Conservation (phyloP, 208 protist species). For the Acanthamoeba triangularis region DNA sequence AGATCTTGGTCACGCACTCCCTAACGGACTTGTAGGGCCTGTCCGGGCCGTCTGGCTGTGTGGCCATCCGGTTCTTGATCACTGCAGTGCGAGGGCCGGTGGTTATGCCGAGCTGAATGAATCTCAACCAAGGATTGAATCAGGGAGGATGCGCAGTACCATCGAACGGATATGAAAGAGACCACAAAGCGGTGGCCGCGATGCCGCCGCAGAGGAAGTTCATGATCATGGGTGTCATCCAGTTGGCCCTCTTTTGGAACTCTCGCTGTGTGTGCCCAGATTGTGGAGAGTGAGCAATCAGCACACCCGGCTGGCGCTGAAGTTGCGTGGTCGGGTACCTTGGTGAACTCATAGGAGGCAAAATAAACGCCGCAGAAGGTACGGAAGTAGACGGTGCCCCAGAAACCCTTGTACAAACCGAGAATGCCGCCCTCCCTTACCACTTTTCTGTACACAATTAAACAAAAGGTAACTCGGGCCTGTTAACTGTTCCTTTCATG, state of each 20-base stretch:
- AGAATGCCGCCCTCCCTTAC: slow-evolving; percentile 40
- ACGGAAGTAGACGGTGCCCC: slow-evolving; percentile 73
- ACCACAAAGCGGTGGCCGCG: slow-evolving; percentile 69
- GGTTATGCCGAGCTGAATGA: background rate
- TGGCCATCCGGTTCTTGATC: slow-evolving; percentile 76
- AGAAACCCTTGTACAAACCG: slow-evolving; percentile 73
- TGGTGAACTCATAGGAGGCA: slow-evolving; percentile 36
- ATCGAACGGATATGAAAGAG: slow-evolving; percentile 63
- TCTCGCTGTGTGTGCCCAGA: background rate
- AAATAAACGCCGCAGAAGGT: slow-evolving; percentile 75
- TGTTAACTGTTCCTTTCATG: background rate
- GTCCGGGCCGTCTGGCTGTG: slow-evolving; percentile 51
- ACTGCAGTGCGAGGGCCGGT: background rate
- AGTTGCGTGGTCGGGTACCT: background rate
- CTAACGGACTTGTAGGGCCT: slow-evolving; percentile 35
- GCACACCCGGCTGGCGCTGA: background rate
- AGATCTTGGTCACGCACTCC: slow-evolving; percentile 61
- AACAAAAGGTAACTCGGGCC: background rate
- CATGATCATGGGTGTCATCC: slow-evolving; percentile 46
- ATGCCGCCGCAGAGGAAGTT: slow-evolving; percentile 73
- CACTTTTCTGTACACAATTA: background rate
- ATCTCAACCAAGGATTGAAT: background rate
- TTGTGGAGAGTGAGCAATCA: background rate
- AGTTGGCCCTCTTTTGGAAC: slow-evolving; percentile 24
- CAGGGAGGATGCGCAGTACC: background rate